A percentile compares a stretch with the other conserved stretches of the same genome.
Conservation (phyloP, 2,329 filamentous ascomycete genomes). For the Pleurostoma richardsiae region DNA sequence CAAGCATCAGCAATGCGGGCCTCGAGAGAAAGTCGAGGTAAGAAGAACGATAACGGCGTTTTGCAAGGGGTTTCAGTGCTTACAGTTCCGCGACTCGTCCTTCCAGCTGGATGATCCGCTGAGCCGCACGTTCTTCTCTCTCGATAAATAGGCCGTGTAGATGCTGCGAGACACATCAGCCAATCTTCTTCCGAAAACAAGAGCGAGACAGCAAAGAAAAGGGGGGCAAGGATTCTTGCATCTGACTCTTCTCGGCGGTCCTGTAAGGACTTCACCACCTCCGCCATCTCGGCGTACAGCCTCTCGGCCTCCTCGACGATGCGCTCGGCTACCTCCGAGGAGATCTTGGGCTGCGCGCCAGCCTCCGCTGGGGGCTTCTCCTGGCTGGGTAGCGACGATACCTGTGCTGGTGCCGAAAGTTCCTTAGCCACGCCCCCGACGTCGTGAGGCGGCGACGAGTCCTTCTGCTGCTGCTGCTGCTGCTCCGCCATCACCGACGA, state of each 20-base stretch:
- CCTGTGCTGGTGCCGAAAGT: neutral
- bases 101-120: conserved; percentile 56
- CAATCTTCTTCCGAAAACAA: too few relatives aligned
- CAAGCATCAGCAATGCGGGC: conserved; percentile 7
- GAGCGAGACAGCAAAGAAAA: neutral
- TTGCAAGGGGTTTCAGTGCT: neutral
- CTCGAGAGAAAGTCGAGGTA: neutral
- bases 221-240: conserved; percentile 16
- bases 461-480: neutral
- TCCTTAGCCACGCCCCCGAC: neutral
- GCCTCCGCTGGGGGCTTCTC: neutral
- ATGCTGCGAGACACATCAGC: conserved; percentile 31
- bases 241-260: conserved; percentile 56
- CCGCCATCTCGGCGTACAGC: conserved; percentile 44
- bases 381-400: neutral
- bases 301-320: conserved; percentile 28
- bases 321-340: conserved; percentile 14
- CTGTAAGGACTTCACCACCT: conserved; percentile 44
- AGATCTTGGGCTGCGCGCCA: conserved; percentile 3
- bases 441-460: neutral
- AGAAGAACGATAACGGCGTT: too few relatives aligned
- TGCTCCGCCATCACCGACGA: neutral
- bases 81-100: conserved; percentile 53
- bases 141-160: conserved; percentile 57
- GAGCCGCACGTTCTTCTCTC: conserved; percentile 50